Evolutionary conservation across 2,329 filamentous ascomycete genomes (phyloP).

Genomic region (Colletotrichum tropicicola): DNA sequence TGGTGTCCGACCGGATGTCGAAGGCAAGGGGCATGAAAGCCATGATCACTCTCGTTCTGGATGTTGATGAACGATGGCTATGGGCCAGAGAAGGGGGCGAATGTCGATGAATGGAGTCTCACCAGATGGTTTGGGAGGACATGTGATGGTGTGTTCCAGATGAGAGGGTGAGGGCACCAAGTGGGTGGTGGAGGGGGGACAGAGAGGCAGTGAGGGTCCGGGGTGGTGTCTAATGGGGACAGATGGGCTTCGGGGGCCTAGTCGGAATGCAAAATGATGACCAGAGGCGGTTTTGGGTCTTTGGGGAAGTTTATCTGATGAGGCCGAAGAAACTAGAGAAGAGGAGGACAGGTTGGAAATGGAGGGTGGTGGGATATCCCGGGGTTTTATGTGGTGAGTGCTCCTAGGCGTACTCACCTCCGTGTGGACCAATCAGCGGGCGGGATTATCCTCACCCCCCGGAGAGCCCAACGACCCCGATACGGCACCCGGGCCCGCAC

Average conservation of each 20-base stretch:
- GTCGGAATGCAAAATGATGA: conserved; percentile 13
- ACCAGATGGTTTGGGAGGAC: not conserved
- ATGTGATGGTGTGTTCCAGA: not conserved
- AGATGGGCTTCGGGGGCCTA: not conserved
- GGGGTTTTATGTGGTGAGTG: conserved; percentile 33
- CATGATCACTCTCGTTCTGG: not conserved
- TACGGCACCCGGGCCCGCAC: conserved; percentile 4
- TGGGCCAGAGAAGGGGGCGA: not conserved
- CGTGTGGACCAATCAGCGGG: conserved; percentile 25
- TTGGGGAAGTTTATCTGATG: conserved; percentile 6
- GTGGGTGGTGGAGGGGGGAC: not conserved
- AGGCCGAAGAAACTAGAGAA: not conserved
- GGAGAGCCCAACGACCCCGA: conserved; percentile 3
- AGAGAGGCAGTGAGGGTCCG: not conserved
- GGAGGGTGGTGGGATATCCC: conserved; percentile 28
- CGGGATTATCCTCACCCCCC: conserved; percentile 1
- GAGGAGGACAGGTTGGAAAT: conserved; percentile 11
- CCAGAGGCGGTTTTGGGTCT: not conserved
- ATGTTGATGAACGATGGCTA: not conserved
- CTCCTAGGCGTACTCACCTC: conserved; percentile 7
- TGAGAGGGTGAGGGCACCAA: not conserved
- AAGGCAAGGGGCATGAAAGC: not conserved
- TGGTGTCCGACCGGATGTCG: not conserved
- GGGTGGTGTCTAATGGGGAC: not conserved
- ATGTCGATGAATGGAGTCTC: not conserved